Evolutionary conservation across 2,329 filamentous ascomycete genomes (phyloP), one percentile per base, ranked within the genome.

Genomic region (Didymella sp.): DNA sequence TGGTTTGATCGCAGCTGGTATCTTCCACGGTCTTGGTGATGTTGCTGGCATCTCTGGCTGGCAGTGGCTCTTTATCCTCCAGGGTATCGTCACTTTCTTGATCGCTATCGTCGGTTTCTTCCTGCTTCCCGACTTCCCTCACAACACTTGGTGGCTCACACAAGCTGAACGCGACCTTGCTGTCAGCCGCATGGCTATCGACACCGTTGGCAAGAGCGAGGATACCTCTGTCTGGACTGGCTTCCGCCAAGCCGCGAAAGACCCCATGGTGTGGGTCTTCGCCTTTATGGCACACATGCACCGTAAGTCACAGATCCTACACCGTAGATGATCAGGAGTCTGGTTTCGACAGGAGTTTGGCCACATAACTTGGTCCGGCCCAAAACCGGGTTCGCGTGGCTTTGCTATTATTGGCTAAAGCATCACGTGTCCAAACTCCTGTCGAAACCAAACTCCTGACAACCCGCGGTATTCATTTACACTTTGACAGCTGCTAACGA

Each of bases 31-130:
- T 46, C 83, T 92, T 79, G 81, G 89, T 57, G 81, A 84, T 2
- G 75, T 75, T 0, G 76, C 75, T 7, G 87, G 87, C 0, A 76
- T 87, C 2, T 75, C 79, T 2, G 86, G 86, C 4, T 91, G 83
- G 88, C 79, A 86, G 12, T 88, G 84, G 84, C 77, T 89, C 0
- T 90, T 90, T 75, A 86, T 91, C 51, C 86, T 91, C 35, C 88
- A 91, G 72, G 89, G 89, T 22, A 79, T 81, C 15, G 81, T 88
- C 56, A 91, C 88, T 1, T 77, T 91, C 22, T 78, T 77, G 6
- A 79, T 91, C 25, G 87, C 88, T 13, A 70, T 85, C 6, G 64
- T 72, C 1, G 80, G 86, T 1, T 82, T 81, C 68, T 86, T 85
- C 63, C 75, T 90, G 27, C 77, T 92, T 13, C 88, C 88, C 0